phyloP scores from a whole-genome alignment of 2,329 filamentous ascomycete genomes.

The Phaeomoniella chlamydospora region DNA sequence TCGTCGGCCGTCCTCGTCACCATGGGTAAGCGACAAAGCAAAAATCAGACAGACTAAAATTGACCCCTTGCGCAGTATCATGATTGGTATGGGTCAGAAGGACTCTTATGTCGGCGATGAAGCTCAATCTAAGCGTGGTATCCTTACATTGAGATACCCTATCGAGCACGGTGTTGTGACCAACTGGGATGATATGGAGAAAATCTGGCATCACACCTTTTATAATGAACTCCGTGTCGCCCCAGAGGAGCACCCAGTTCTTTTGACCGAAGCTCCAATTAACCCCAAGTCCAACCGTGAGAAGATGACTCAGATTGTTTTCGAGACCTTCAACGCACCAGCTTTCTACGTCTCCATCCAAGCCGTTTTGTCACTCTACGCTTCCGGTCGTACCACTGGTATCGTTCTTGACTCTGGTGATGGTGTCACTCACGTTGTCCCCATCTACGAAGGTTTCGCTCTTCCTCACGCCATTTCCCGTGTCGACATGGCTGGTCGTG shows the following conservation, averaged over 20 bases:
- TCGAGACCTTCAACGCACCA: constrained; percentile 99
- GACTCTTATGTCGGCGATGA: constrained; percentile 99
- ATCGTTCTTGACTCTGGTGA: constrained; percentile 99
- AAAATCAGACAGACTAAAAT: constrained; percentile 7
- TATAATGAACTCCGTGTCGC: constrained; percentile 99
- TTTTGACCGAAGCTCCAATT: constrained; percentile 98
- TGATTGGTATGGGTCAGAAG: constrained; percentile 99
- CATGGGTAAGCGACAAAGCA: constrained; percentile 72
- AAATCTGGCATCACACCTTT: constrained; percentile 99
- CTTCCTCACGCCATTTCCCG: constrained; percentile 99
- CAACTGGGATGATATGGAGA: constrained; percentile 99
- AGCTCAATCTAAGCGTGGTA: constrained; percentile 99
- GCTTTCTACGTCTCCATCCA: constrained; percentile 99
- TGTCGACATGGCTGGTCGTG: constrained; percentile 99
- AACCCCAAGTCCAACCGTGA: constrained; percentile 99
- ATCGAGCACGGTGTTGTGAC: constrained; percentile 99
- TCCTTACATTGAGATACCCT: constrained; percentile 96
- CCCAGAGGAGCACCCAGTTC: constrained; percentile 98
- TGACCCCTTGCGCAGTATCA: constrained; percentile 58
- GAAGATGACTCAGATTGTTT: constrained; percentile 99
- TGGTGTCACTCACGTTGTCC: constrained; percentile 99
- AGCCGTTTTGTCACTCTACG: constrained; percentile 97
- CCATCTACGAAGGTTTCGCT: constrained; percentile 99
- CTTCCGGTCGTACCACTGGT: constrained; percentile 99
- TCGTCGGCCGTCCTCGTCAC: constrained; percentile 98